Percentiles rank a stretch among this genome's conserved stretches.
These are phyloP conservation scores for Populus hybrid DNA, from an alignment of 441 rosid genomes.

Conservation along the genomic window DNA sequence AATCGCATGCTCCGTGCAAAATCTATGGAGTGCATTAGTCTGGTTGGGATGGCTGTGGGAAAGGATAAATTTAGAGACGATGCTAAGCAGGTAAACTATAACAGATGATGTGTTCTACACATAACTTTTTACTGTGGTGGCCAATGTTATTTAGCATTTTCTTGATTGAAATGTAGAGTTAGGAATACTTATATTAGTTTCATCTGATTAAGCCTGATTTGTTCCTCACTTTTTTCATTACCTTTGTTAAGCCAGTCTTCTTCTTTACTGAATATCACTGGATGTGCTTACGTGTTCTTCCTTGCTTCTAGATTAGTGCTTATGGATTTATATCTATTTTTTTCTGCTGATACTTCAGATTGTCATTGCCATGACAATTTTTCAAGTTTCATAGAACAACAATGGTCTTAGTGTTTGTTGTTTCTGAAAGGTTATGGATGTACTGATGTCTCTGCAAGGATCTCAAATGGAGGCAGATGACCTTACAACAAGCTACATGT, in stretches of 20 bases:
- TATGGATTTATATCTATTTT: neutral
- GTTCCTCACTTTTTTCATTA: neutral
- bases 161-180: neutral
- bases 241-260: neutral
- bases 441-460: constrained; percentile 88
- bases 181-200: neutral
- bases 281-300: neutral
- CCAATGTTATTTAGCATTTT: neutral
- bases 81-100: constrained; percentile 68
- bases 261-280: neutral
- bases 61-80: constrained; percentile 85
- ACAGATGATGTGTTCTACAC: neutral
- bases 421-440: constrained; percentile 78
- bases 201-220: neutral
- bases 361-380: neutral
- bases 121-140: neutral
- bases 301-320: constrained; percentile 2
- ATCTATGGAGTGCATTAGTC: constrained; percentile 96
- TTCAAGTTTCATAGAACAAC: neutral
- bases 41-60: constrained; percentile 98
- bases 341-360: neutral
- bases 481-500: constrained; percentile 97
- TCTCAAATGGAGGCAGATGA: constrained; percentile 96
- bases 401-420: neutral
- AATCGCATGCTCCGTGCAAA: constrained; percentile 92